Base-by-base conservation (phyloP, 2,329 filamentous ascomycete genomes). In the Acarospora socialis region DNA sequence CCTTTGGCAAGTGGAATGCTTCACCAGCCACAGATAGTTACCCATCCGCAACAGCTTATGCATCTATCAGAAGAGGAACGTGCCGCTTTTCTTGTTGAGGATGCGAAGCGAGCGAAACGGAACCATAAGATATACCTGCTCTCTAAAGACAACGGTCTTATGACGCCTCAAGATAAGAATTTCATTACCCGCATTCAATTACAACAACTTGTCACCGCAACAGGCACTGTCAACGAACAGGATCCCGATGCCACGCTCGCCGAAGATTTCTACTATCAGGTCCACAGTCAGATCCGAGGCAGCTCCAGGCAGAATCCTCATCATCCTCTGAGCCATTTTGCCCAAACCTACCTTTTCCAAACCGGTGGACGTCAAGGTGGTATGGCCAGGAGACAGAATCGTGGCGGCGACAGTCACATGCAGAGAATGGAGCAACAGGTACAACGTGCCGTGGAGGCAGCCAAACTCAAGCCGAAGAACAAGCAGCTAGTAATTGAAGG, bases 351-450 rank as follows among this genome's bases (percentile, higher is more conserved):
- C 50, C 66, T 98, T 2, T 92, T 92, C 56, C 87, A 95, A 55
- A 94, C 87, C 2, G 87, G 87, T 17, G 81, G 78, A 44, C 76
- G 86, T 13, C 74, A 84, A 43, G 78, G 80, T 33, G 73, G 70
- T 24, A 70, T 73, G 50, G 67, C 54, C 27, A 61, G 84, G 40
- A 73, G 84, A 42, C 75, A 90, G 44, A 74, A 77, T 38, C 72
- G 83, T 37, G 82, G 79, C 25, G 84, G 82, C 12, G 90, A 98
- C 54, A 98, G 94, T 52, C 90, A 98, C 50, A 82, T 95, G 61
- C 90, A 95, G 54, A 78, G 90, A 34, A 98, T 98, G 90, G 87
- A 98, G 56, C 90, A 98, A 56, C 90, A 98, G 56, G 92, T 98
- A 8, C 87, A 94, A 53, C 77, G 90, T 35, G 90, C 90, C 15